phyloP scores from a whole-genome alignment of 2,329 filamentous ascomycete species.

The Achaetomium macrosporum region DNA sequence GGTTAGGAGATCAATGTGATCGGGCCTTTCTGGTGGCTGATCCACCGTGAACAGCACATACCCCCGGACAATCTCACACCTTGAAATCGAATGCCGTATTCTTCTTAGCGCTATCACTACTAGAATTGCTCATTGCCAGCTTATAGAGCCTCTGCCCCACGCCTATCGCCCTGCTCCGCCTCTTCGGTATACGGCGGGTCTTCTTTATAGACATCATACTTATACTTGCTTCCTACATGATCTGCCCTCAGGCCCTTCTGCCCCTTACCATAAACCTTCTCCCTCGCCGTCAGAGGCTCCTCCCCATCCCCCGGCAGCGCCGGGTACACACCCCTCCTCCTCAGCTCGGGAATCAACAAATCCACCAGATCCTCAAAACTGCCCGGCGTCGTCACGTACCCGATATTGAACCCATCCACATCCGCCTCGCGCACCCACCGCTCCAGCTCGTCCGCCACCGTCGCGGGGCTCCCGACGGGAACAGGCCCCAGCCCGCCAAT shows the following conservation, averaged over 20 bases:
- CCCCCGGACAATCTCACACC: too few species aligned
- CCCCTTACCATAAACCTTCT: conserved; percentile 57
- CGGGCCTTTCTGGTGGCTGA: too few species aligned
- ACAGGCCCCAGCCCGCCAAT: conserved; percentile 46
- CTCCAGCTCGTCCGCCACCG: conserved; percentile 43
- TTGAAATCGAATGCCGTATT: too few species aligned
- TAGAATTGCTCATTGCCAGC: too few species aligned
- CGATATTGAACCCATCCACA: conserved; percentile 33
- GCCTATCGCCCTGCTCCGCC: too few species aligned
- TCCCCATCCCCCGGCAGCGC: conserved; percentile 28
- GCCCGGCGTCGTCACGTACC: conserved; percentile 45
- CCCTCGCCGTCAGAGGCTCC: conserved; percentile 45
- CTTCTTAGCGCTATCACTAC: too few species aligned
- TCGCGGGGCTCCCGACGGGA: conserved; percentile 39
- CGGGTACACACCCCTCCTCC: conserved; percentile 34
- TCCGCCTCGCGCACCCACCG: conserved; percentile 35
- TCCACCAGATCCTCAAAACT: conserved; percentile 48
- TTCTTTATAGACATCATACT: conserved; percentile 57
- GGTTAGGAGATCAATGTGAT: too few species aligned
- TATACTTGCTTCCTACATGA: conserved; percentile 54
- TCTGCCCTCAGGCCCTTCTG: conserved; percentile 52
- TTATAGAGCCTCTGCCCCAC: too few species aligned
- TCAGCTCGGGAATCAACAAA: conserved; percentile 42
- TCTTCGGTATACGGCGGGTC: conserved; percentile 33
- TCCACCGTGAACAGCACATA: too few species aligned